Evolutionary conservation across 345 rosid species (phyloP).

Genomic region (Pugionium dolabratum): DNA sequence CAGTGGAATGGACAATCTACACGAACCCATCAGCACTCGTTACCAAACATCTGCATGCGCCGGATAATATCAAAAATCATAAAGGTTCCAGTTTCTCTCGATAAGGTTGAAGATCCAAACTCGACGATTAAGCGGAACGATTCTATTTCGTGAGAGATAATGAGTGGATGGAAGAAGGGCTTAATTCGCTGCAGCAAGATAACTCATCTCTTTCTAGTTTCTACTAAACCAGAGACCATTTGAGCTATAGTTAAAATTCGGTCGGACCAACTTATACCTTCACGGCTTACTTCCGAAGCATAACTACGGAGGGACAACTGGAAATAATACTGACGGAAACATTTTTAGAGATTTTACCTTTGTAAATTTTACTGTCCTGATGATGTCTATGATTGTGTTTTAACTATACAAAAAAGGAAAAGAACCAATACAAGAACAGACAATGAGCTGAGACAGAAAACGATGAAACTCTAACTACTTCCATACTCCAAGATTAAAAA

Average conservation of each 20-base stretch:
- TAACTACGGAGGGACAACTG: no score
- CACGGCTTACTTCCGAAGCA: no score
- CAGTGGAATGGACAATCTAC: slow-evolving; percentile 47
- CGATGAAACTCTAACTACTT: slow-evolving; percentile 11
- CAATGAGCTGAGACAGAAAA: background rate
- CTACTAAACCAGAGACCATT: slow-evolving; percentile 14
- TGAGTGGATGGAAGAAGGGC: slow-evolving; percentile 26
- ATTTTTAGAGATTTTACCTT: no score
- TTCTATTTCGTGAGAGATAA: slow-evolving; percentile 13
- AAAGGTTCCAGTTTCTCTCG: slow-evolving; percentile 3
- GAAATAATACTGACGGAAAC: background rate
- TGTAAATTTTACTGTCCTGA: background rate
- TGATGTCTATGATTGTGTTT: slow-evolving; percentile 3
- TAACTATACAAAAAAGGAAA: slow-evolving; percentile 28
- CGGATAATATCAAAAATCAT: background rate
- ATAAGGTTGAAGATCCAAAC: slow-evolving; percentile 10
- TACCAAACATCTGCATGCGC: slow-evolving; percentile 21
- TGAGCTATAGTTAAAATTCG: background rate
- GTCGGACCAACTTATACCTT: slow-evolving; percentile 16
- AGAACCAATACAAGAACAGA: background rate
- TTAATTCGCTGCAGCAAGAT: background rate
- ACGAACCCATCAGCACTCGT: slow-evolving; percentile 53
- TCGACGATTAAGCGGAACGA: background rate
- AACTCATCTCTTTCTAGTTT: background rate
- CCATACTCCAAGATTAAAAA: slow-evolving; percentile 3